Evolutionary conservation across 768 basidiomycete genomes (phyloP).

Genomic region (Rhodocollybia butyracea): DNA sequence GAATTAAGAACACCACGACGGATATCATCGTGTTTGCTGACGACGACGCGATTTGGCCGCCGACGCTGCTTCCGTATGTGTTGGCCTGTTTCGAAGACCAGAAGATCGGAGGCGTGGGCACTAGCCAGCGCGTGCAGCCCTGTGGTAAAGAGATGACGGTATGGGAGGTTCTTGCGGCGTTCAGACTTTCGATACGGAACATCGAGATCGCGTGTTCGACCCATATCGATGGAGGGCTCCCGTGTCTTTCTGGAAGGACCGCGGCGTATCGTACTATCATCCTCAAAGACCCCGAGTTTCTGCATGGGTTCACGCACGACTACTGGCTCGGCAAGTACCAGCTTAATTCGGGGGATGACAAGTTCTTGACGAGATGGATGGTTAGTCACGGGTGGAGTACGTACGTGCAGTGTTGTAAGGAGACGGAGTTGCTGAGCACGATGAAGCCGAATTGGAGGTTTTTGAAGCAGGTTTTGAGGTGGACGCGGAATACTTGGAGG

Average conservation of each 20-base stretch:
- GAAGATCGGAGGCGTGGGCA: constrained; percentile 89
- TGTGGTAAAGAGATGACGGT: constrained; percentile 80
- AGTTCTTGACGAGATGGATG: constrained; percentile 92
- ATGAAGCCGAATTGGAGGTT: constrained; percentile 99
- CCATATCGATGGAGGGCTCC: constrained; percentile 90
- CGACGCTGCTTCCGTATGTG: constrained; percentile 83
- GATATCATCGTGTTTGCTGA: constrained; percentile 95
- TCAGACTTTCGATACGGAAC: constrained; percentile 89
- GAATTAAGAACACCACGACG: constrained; percentile 85
- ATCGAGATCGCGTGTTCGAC: constrained; percentile 88
- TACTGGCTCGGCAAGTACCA: constrained; percentile 94
- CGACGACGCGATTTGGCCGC: constrained; percentile 95
- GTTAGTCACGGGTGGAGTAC: too few relatives aligned
- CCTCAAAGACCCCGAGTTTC: constrained; percentile 90
- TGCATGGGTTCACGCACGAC: constrained; percentile 92
- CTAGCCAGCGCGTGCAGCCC: constrained; percentile 84
- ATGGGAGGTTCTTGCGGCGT: constrained; percentile 94
- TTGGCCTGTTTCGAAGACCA: constrained; percentile 95
- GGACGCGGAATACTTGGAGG: constrained; percentile 95
- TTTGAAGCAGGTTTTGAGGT: constrained; percentile 88
- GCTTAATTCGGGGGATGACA: constrained; percentile 91
- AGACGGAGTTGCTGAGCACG: constrained; percentile 83
- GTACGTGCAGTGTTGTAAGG: constrained; percentile 86
- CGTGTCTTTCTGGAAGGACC: constrained; percentile 89
- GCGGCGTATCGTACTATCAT: constrained; percentile 94